These are phyloP conservation scores for Sporothrix schenckii DNA, from an alignment of 2,329 filamentous ascomycete genomes.

Conservation along the genomic window DNA sequence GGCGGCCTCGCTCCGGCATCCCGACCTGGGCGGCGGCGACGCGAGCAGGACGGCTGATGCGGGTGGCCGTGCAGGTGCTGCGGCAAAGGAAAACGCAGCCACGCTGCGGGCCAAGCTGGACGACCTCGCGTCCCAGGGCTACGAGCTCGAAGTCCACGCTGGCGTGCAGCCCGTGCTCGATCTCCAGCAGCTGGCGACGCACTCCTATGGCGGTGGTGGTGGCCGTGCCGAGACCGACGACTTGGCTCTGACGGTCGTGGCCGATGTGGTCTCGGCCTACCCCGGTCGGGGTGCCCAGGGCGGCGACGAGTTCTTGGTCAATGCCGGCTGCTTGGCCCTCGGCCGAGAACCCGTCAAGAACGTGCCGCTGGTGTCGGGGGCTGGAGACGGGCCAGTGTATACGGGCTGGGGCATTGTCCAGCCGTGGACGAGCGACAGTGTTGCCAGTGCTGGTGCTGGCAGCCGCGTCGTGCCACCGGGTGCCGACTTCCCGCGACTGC, in stretches of 20 bases:
- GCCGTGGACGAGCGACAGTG: conserved; percentile 51
- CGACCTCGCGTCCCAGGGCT: conserved; percentile 45
- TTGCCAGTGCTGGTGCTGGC: neutral
- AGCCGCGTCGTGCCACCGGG: conserved; percentile 12
- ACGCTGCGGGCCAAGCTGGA: conserved; percentile 49
- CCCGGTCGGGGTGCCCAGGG: conserved; percentile 59
- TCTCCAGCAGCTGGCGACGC: conserved; percentile 76
- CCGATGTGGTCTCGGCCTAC: conserved; percentile 72
- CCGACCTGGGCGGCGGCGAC: conserved; percentile 38
- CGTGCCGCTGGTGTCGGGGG: conserved; percentile 31
- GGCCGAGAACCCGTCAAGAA: conserved; percentile 72
- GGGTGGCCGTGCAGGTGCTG: conserved; percentile 22
- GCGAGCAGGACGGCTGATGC: neutral
- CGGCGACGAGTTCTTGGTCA: conserved; percentile 66
- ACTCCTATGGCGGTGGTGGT: conserved; percentile 51
- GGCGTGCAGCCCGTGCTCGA: conserved; percentile 77
- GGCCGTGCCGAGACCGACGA: conserved; percentile 46
- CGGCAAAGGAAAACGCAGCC: conserved; percentile 38
- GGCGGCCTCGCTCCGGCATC: conserved; percentile 66
- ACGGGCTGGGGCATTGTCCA: conserved; percentile 70
- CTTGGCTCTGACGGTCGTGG: conserved; percentile 69
- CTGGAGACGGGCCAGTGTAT: conserved; percentile 49
- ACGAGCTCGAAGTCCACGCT: conserved; percentile 70
- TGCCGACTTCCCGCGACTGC: conserved; percentile 41
- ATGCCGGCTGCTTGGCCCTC: conserved; percentile 69